Evolutionary conservation across 345 rosid genomes (phyloP), one percentile per base, ranked within the genome.

Genomic region (Brassica napus): DNA sequence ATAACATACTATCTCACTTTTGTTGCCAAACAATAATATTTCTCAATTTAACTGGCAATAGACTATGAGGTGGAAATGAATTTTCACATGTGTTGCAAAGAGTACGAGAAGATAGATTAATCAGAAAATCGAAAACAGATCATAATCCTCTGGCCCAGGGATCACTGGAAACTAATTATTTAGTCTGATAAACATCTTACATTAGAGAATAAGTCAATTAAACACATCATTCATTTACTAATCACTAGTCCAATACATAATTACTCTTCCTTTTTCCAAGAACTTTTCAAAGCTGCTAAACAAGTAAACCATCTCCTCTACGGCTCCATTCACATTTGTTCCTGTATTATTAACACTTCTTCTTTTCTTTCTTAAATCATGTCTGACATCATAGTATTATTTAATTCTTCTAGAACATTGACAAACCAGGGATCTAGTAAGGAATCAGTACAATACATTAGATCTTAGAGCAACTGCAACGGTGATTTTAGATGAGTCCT

Each of bases 71-170:
- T 78, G 76, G 59, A 65, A 35, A 26, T 30, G n/a, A 65, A 71
- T 1, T 12, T 18, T 65, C 59, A 71, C 81, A 78, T 62, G 76
- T 71, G 76, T 77, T 77, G 62, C 52, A 44, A 44, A 64, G 16
- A 49, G 71, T 71, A 77, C 31, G 69, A 66, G 73, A 58, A 31
- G n/a, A 72, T 37, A 9, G 39, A 7, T 7, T 47, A 55, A 62
- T 77, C 14, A 71, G 8, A 26, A 44, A 57, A 55, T 54, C 76
- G 31, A 64, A 66, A 44, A 54, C 58, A 71, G 66, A 26, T 65
- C 18, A 23, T 31, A 44, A 44, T 9, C 15, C 14, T 70, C 23
- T 77, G 42, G 8, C 24, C 60, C 34, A 34, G n/a, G 28, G 35
- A 60, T 76, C 81, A 10, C 58, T 26, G 65, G 26, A 52, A 30